Percentiles rank a stretch among this genome's conserved stretches.
These are phyloP conservation scores for Podaxis mareebaensis DNA, from an alignment of 768 basidiomycete genomes.

Conservation along the genomic window DNA sequence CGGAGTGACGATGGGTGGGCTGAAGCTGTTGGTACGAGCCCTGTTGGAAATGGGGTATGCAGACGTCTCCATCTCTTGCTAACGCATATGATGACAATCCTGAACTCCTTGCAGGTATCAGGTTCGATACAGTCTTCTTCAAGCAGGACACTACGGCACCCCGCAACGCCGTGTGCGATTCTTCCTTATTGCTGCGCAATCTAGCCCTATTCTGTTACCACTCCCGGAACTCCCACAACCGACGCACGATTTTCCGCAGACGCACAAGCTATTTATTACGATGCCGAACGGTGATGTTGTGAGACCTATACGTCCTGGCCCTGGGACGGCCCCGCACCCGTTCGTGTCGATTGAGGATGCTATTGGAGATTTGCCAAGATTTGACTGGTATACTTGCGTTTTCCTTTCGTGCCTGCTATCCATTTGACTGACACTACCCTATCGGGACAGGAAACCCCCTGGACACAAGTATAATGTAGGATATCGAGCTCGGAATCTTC, in stretches of 20 bases:
- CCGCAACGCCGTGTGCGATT: conserved; percentile 58
- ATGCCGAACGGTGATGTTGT: conserved; percentile 43
- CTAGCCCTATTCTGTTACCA: conserved; percentile 21
- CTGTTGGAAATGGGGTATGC: conserved; percentile 67
- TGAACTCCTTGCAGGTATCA: conserved; percentile 43
- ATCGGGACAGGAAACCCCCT: conserved; percentile 37
- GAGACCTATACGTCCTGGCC: conserved; percentile 42
- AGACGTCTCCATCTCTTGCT: background rate
- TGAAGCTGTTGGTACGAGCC: conserved; percentile 65
- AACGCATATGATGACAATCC: background rate
- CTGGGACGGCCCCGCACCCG: conserved; percentile 56
- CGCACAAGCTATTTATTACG: conserved; percentile 50
- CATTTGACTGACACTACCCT: background rate
- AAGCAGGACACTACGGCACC: conserved; percentile 57
- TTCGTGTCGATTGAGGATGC: conserved; percentile 70
- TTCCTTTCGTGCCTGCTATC: background rate
- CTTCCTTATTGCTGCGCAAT: conserved; percentile 52
- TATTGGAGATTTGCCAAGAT: conserved; percentile 69
- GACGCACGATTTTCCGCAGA: conserved; percentile 50
- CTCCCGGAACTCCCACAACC: conserved; percentile 57
- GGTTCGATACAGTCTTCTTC: conserved; percentile 47
- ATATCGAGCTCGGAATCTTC: conserved; percentile 18
- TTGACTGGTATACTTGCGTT: conserved; percentile 62
- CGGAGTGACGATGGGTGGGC: conserved; percentile 70
- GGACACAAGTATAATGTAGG: conserved; percentile 19